phyloP scores from a whole-genome alignment of 345 rosid genomes.

The Dipteronia dyeriana region DNA sequence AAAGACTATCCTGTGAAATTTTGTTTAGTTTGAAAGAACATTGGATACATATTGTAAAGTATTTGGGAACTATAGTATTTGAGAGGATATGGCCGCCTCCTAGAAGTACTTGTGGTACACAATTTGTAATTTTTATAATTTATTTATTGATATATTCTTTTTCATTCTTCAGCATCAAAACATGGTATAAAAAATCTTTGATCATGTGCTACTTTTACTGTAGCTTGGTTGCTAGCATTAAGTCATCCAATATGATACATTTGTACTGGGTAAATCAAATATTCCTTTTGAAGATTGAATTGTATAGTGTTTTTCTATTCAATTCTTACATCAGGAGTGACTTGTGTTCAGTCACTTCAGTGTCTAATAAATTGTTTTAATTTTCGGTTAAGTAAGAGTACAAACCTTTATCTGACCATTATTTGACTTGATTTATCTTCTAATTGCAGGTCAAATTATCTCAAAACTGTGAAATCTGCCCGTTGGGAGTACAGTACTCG shows the following conservation, averaged over 20 bases:
- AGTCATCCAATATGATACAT: not conserved
- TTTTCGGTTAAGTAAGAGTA: not conserved
- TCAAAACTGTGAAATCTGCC: constrained; percentile 72
- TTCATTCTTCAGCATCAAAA: not conserved
- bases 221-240: not conserved
- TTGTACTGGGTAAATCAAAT: not conserved
- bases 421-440: constrained; percentile 21
- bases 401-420: not conserved
- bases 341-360: no score
- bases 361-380: not conserved
- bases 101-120: not conserved
- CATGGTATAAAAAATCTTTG: not conserved
- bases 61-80: not conserved
- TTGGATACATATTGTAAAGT: not conserved
- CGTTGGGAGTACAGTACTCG: constrained; percentile 96
- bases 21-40: not conserved
- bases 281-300: not conserved
- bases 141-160: not conserved
- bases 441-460: constrained; percentile 63
- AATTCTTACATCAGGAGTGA: not conserved
- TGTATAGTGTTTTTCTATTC: not conserved
- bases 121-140: not conserved
- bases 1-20: not conserved
- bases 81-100: not conserved
- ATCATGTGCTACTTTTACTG: not conserved